Conservation (phyloP, 2,329 filamentous ascomycete species). For the Cladophialophora bantiana region DNA sequence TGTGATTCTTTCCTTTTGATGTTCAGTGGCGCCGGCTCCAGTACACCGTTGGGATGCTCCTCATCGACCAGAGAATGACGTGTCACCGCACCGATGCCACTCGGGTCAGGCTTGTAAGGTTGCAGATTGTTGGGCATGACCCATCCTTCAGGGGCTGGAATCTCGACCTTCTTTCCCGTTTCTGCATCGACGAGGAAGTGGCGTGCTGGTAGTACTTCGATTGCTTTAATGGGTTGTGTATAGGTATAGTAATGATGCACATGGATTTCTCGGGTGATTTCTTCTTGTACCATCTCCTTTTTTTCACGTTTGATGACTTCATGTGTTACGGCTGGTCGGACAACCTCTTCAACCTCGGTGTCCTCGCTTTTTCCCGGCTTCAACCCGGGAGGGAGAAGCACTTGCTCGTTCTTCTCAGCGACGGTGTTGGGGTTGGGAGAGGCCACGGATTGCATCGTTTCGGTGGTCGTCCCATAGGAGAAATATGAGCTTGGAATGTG, state of each 20-base stretch:
- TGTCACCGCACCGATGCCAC: constrained; percentile 17
- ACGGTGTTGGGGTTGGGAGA: background rate
- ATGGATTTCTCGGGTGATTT: constrained; percentile 47
- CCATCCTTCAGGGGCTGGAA: constrained; percentile 37
- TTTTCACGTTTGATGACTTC: constrained; percentile 43
- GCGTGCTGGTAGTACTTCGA: constrained; percentile 46
- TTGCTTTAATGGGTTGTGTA: constrained; percentile 45
- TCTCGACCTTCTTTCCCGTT: constrained; percentile 39
- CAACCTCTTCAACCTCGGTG: constrained; percentile 29
- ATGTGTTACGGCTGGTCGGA: constrained; percentile 44
- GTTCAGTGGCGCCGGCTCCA: constrained; percentile 32
- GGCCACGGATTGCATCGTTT: constrained; percentile 9
- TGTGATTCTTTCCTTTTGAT: constrained; percentile 17
- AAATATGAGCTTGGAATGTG: constrained; percentile 27
- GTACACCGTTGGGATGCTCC: constrained; percentile 34
- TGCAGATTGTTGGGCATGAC: constrained; percentile 32
- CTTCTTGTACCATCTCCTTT: constrained; percentile 44
- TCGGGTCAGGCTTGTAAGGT: constrained; percentile 31
- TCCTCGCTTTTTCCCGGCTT: constrained; percentile 26
- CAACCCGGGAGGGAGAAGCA: constrained; percentile 33
- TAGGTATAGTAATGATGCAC: constrained; percentile 46
- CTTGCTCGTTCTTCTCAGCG: constrained; percentile 16
- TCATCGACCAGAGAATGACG: constrained; percentile 40
- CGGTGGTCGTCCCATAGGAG: background rate
- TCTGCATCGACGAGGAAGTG: constrained; percentile 43